phyloP scores from a whole-genome alignment of 2,329 filamentous ascomycete species.

The Penicillium sp. region DNA sequence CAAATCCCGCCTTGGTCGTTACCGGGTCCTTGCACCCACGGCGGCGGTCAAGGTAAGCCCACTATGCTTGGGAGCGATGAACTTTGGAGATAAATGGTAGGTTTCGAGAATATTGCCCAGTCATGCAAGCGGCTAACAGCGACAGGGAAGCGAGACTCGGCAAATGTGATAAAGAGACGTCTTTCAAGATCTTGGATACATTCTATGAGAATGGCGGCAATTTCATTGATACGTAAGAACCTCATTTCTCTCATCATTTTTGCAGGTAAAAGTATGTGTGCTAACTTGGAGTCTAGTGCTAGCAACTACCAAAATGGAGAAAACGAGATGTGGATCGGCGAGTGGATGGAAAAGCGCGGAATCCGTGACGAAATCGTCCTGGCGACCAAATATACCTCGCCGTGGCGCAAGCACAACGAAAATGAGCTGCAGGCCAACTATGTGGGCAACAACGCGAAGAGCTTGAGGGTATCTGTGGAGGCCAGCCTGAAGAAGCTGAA shows the following conservation, averaged over 20 bases:
- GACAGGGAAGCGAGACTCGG: slow-evolving; percentile 31
- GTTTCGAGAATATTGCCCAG: background rate
- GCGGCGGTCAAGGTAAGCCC: slow-evolving; percentile 56
- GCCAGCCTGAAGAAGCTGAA: slow-evolving; percentile 34
- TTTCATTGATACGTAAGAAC: slow-evolving; percentile 52
- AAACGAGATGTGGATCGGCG: slow-evolving; percentile 53
- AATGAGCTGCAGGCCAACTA: slow-evolving; percentile 8
- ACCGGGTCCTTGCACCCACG: slow-evolving; percentile 53
- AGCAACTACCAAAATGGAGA: slow-evolving; percentile 53
- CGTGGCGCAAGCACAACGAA: slow-evolving; percentile 18
- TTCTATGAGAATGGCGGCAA: slow-evolving; percentile 54
- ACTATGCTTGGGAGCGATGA: slow-evolving; percentile 57
- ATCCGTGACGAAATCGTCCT: slow-evolving; percentile 48
- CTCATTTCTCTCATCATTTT: background rate
- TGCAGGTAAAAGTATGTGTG: background rate
- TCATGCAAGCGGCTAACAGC: background rate
- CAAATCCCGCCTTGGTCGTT: slow-evolving; percentile 45
- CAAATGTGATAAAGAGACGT: slow-evolving; percentile 49
- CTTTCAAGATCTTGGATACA: slow-evolving; percentile 52
- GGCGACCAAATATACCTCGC: slow-evolving; percentile 50
- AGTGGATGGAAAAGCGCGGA: slow-evolving; percentile 50
- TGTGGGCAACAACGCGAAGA: slow-evolving; percentile 37
- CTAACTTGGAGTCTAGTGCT: slow-evolving; percentile 16
- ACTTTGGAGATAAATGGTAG: slow-evolving; percentile 53
- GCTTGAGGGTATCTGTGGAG: slow-evolving; percentile 31